Evolutionary conservation across 768 basidiomycete genomes (phyloP).

Genomic region (Russula sp.): DNA sequence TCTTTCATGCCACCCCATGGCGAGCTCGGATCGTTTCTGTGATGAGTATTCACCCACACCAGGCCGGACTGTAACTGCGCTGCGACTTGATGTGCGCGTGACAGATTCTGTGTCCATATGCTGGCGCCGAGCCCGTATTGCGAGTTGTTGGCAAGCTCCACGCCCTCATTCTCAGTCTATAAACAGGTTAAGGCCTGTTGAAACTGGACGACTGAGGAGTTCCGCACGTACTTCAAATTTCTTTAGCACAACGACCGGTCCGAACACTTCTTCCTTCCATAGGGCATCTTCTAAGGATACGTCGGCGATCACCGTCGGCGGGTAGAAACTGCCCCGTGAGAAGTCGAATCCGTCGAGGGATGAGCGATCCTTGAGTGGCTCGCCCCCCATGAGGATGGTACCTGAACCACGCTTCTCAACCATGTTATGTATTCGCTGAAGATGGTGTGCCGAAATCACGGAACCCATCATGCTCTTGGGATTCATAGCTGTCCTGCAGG

Average conservation of each 20-base stretch:
- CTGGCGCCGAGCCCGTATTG: conserved; percentile 80
- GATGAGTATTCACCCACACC: conserved; percentile 87
- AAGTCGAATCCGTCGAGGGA: conserved; percentile 67
- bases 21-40: conserved; percentile 84
- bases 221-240: conserved; percentile 39
- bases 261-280: conserved; percentile 83
- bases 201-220: not conserved
- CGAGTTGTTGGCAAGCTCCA: conserved; percentile 64
- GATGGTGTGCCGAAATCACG: conserved; percentile 61
- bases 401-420: conserved; percentile 41
- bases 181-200: conserved; percentile 2
- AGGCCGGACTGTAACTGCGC: conserved; percentile 65
- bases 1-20: conserved; percentile 93
- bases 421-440: conserved; percentile 58
- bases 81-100: conserved; percentile 70
- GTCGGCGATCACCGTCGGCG: conserved; percentile 68
- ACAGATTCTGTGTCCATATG: conserved; percentile 72
- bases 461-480: conserved; percentile 72
- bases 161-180: conserved; percentile 56
- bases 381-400: conserved; percentile 55
- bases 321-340: conserved; percentile 65
- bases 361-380: conserved; percentile 56
- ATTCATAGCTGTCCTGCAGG: conserved; percentile 51
- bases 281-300: conserved; percentile 53
- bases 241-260: conserved; percentile 73